These are phyloP conservation scores for Talaromyces sp. DNA, from an alignment of 2,329 filamentous ascomycete genomes.

Conservation along the genomic window DNA sequence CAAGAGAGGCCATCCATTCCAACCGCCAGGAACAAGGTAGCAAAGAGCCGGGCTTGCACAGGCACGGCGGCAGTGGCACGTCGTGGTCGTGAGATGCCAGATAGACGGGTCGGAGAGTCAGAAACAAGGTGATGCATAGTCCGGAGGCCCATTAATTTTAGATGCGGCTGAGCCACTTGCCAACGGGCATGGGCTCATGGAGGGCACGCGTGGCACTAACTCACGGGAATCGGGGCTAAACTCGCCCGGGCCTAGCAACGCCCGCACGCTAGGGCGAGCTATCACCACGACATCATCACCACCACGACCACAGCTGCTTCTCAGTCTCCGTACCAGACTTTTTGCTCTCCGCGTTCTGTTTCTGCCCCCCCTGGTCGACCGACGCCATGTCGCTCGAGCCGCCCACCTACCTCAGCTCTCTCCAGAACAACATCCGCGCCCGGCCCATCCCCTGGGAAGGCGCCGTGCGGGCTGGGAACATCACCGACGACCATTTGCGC, in stretches of 20 bases:
- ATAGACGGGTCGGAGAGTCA: neutral
- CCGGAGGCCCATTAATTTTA: neutral
- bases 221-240: neutral
- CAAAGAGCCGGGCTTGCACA: neutral
- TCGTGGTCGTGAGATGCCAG: neutral
- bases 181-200: neutral
- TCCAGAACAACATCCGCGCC: conserved; percentile 95
- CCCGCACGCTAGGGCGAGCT: neutral
- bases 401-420: conserved; percentile 77
- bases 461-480: conserved; percentile 84
- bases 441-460: conserved; percentile 97
- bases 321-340: neutral
- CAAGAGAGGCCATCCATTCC: neutral
- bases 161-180: neutral
- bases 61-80: neutral
- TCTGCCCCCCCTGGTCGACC: conserved; percentile 2
- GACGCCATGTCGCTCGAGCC: conserved; percentile 79
- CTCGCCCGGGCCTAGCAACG: neutral
- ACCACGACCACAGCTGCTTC: neutral
- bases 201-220: neutral
- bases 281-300: neutral
- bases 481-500: conserved; percentile 88
- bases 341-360: neutral
- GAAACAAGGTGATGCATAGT: neutral
- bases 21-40: neutral